A percentile compares a stretch with the other conserved stretches of the same genome.
Evolutionary conservation across 2,329 filamentous ascomycete species (phyloP).

Genomic region (Aureobasidium sp.): DNA sequence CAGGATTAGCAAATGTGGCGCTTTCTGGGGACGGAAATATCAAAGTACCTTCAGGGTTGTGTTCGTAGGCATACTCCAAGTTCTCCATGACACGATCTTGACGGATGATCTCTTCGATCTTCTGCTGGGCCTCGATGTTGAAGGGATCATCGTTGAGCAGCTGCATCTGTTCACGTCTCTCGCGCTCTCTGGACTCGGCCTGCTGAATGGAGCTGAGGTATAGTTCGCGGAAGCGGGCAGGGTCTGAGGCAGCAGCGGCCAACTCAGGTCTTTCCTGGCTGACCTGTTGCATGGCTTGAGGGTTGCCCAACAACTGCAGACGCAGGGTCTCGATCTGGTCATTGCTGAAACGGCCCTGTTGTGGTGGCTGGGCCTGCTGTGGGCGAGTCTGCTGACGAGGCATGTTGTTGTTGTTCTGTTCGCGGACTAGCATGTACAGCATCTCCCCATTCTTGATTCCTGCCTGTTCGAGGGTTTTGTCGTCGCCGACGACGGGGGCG

Average conservation of each 20-base stretch:
- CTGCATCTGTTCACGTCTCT: slow-evolving; percentile 75
- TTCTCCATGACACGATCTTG: slow-evolving; percentile 94
- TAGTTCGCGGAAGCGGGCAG: slow-evolving; percentile 65
- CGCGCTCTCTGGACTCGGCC: slow-evolving; percentile 62
- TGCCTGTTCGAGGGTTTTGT: slow-evolving; percentile 72
- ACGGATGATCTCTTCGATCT: slow-evolving; percentile 95
- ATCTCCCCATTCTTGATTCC: slow-evolving; percentile 84
- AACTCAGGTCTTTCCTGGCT: slow-evolving; percentile 67
- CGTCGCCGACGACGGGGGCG: slow-evolving; percentile 64
- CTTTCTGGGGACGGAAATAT: not conserved
- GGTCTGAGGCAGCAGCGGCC: slow-evolving; percentile 65
- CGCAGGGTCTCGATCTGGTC: slow-evolving; percentile 70
- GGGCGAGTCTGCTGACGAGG: slow-evolving; percentile 32
- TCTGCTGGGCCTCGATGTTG: slow-evolving; percentile 80
- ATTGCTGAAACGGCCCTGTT: slow-evolving; percentile 13
- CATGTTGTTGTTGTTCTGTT: slow-evolving; percentile 32
- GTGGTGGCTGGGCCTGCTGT: slow-evolving; percentile 20
- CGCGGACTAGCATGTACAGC: slow-evolving; percentile 70
- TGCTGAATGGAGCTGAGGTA: slow-evolving; percentile 59
- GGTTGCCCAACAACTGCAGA: slow-evolving; percentile 73
- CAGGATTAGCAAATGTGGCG: not conserved
- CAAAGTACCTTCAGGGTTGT: slow-evolving; percentile 80
- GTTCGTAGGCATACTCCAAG: slow-evolving; percentile 89
- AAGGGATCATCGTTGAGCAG: slow-evolving; percentile 90
- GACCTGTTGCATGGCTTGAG: slow-evolving; percentile 61